Evolutionary conservation across 148 eudicot species (phyloP), one percentile per base, ranked within the genome.

Genomic region (Spergularia bocconei): DNA sequence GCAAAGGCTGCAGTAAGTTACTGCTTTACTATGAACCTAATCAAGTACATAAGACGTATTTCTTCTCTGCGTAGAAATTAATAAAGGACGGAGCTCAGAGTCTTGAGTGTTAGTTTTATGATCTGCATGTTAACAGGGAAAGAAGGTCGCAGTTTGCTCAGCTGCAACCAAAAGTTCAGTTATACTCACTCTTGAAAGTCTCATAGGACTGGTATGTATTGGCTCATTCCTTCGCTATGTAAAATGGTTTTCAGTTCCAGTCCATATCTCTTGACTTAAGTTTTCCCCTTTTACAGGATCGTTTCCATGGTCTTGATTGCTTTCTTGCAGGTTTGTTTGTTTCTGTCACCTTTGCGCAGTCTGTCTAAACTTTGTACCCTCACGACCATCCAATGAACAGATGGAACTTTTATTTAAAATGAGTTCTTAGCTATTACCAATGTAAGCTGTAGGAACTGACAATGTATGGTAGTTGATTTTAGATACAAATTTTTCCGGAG

Each of bases 91-190:
- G 58, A 48, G 4, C 50, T 36, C 13, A 65, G 57, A 78, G 57
- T 55, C 15, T 29, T 65, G 39, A 62, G 5, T 15, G 60, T 78
- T 21, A 29, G 6, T 21, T 5, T 19, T 73, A 36, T 53, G 19
- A 56, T 54, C 25, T 58, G 71, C 25, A 8, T 51, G 53, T 76
- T 56, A 76, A 67, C 71, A 95, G 98, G 97, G 98, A 29, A 95
- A 84, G 83, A 79, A 84, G 82, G 78, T 95, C 63, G 97, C 98
- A 17, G 93, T 95, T 75, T 95, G 98, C 85, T 95, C 98, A 75
- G 98, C 98, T 73, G 98, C 98, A 88, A 95, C 98, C 54, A 95
- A 95, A 73, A 92, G 97, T 79, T 95, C 98, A 69, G 98, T 95
- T 69, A 74, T 95, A 75, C 88, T 95, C 41, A 90, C 96, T 79